phyloP scores from a whole-genome alignment of 805 yeast genomes.

The Saccharomycopsis sp. region DNA sequence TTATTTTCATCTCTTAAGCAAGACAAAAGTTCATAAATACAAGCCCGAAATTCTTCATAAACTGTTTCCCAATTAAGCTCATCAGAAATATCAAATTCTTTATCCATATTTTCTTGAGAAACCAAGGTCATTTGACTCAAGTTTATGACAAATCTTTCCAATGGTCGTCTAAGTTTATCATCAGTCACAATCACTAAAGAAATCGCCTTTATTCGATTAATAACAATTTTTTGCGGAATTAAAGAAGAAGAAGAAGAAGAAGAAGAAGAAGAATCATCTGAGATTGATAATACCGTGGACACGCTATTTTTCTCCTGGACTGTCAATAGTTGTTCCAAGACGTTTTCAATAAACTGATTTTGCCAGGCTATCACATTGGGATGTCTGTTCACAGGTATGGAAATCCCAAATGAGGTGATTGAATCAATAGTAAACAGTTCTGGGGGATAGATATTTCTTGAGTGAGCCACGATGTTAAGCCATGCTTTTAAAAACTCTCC shows the following conservation, averaged over 20 bases:
- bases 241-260: no score
- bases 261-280: no score
- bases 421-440: slow-evolving; percentile 7
- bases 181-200: slow-evolving; percentile 11
- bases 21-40: slow-evolving; percentile 10
- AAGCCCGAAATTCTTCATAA: slow-evolving; percentile 9
- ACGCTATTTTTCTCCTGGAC: slow-evolving; percentile 3
- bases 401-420: slow-evolving; percentile 13
- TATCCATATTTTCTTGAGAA: neutral
- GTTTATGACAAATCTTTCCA: slow-evolving; percentile 12
- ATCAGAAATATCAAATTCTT: slow-evolving; percentile 1
- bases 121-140: slow-evolving; percentile 1
- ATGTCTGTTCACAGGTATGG: slow-evolving; percentile 15
- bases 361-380: slow-evolving; percentile 15
- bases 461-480: slow-evolving; percentile 15
- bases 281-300: no score
- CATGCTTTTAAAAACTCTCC: slow-evolving; percentile 15
- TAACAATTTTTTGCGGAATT: neutral
- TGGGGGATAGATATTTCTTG: slow-evolving; percentile 12
- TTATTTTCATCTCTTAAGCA: slow-evolving; percentile 1
- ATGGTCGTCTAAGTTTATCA: neutral
- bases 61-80: slow-evolving; percentile 11
- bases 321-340: slow-evolving; percentile 6
- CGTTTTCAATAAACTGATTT: slow-evolving; percentile 6
- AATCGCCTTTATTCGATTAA: slow-evolving; percentile 10